Conservation (phyloP, 2,329 filamentous ascomycete genomes). For the Colletotrichum kahawae region DNA sequence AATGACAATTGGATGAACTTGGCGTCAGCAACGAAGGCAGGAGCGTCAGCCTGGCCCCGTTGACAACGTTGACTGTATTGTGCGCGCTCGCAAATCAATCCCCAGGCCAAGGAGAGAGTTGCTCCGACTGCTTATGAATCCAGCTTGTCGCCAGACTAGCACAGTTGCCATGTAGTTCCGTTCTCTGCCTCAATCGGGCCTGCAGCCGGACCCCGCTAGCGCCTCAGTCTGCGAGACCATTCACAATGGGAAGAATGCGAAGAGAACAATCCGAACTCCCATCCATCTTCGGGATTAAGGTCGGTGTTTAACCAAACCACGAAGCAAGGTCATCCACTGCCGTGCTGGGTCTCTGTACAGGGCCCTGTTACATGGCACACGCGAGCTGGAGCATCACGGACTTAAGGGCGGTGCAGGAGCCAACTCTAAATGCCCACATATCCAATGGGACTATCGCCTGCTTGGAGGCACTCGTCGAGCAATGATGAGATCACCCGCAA, state of each 20-base stretch:
- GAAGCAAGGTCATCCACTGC: neutral
- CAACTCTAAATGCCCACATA: constrained; percentile 4
- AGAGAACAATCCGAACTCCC: neutral
- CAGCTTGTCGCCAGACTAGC: neutral
- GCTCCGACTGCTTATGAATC: neutral
- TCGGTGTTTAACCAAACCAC: neutral
- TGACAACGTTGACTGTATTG: neutral
- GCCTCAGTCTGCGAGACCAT: neutral
- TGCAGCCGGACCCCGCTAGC: neutral
- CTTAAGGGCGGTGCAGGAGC: neutral
- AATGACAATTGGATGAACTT: neutral
- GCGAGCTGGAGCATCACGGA: neutral
- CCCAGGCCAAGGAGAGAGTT: neutral
- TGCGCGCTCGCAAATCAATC: neutral
- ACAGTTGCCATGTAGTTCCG: neutral
- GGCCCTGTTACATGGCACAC: neutral
- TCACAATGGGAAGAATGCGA: neutral
- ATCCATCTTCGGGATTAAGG: neutral
- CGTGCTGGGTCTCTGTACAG: neutral
- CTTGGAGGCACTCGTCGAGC: neutral
- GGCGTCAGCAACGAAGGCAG: neutral
- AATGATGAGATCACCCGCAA: constrained; percentile 1
- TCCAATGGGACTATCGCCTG: neutral
- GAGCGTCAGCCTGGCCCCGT: neutral
- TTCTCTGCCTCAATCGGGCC: neutral